Evolutionary conservation across 2,329 filamentous ascomycete genomes (phyloP).

Genomic region (Verruconis gallopava): DNA sequence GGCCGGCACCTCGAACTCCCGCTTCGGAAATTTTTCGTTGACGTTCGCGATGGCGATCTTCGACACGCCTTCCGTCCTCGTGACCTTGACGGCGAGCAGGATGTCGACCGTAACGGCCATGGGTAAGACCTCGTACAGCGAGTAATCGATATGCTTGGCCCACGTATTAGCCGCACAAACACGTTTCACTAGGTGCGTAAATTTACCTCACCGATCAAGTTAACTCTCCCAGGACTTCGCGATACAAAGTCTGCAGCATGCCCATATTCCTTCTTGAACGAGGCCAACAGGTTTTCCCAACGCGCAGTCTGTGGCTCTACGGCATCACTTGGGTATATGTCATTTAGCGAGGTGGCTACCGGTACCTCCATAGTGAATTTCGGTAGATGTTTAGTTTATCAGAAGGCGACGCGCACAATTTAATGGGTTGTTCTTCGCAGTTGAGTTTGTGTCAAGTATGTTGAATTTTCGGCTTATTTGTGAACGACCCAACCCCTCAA

Average conservation of each 20-base stretch:
- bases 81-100: conserved; percentile 62
- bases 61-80: conserved; percentile 41
- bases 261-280: conserved; percentile 9
- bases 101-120: conserved; percentile 92
- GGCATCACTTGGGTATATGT: conserved; percentile 12
- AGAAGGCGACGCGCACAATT: too few relatives aligned
- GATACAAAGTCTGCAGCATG: conserved; percentile 11
- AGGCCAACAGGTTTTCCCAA: conserved; percentile 9
- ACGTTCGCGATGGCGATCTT: conserved; percentile 70
- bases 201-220: conserved; percentile 11
- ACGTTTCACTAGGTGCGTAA: neutral
- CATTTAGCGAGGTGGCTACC: conserved; percentile 9
- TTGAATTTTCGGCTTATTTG: too few relatives aligned
- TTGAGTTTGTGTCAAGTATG: too few relatives aligned
- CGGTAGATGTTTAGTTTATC: too few relatives aligned
- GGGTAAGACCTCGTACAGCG: conserved; percentile 85
- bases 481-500: too few relatives aligned
- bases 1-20: conserved; percentile 59
- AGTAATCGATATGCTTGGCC: conserved; percentile 85
- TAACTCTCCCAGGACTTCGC: conserved; percentile 11
- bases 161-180: neutral
- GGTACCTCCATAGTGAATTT: too few relatives aligned
- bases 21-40: conserved; percentile 58
- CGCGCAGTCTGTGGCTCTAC: conserved; percentile 7
- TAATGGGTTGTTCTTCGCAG: too few relatives aligned